Base-by-base conservation (phyloP, 257 asterid species). In the Rehmannia glutinosa region DNA sequence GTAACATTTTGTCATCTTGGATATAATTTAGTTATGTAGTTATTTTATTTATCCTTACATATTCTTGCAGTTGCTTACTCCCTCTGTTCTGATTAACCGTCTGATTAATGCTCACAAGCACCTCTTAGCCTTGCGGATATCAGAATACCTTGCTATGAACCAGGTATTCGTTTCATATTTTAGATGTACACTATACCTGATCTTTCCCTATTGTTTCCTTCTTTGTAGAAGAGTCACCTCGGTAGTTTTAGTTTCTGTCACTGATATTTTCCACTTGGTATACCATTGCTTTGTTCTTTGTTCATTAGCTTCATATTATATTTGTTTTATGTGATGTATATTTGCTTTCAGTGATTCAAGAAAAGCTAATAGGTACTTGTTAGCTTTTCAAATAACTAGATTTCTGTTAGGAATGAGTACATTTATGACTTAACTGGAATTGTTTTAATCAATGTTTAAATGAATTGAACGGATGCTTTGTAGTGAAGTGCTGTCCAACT, bases 51-150 rank as follows among this genome's bases (percentile, higher is more conserved):
- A 51, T 42, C 46, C 38, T 63, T 32, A 21, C 17, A 33, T 8
- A 33, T 68, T 65, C 62, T 77, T 57, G 76, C 88, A 94, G 97
- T 76, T 87, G 77, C 97, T 94, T 77, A 88, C 97, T 38, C 97
- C 97, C 1, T 59, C 95, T 12, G 92, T 94, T 56, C 82, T 94
- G 75, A 85, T 91, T 77, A 95, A 89, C 47, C 97, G 99, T 67
- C 81, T 94, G 73, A 82, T 87, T 73, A 88, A 91, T 85, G 90
- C 97, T 65, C 87, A 88, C 75, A 79, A 82, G 25, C 96, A 94
- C 83, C 90, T 88, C 68, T 82, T 91, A 58, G 96, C 97, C 27
- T 75, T 88, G 73, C 88, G 91, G 70, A 78, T 91, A 78, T 94
- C 97, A 49, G 96, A 87, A 57, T 91, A 90, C 75, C 92, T 94